These are phyloP conservation scores for Nothomitra cinnamomea DNA, from an alignment of 2,329 filamentous ascomycete genomes.

Conservation along the genomic window DNA sequence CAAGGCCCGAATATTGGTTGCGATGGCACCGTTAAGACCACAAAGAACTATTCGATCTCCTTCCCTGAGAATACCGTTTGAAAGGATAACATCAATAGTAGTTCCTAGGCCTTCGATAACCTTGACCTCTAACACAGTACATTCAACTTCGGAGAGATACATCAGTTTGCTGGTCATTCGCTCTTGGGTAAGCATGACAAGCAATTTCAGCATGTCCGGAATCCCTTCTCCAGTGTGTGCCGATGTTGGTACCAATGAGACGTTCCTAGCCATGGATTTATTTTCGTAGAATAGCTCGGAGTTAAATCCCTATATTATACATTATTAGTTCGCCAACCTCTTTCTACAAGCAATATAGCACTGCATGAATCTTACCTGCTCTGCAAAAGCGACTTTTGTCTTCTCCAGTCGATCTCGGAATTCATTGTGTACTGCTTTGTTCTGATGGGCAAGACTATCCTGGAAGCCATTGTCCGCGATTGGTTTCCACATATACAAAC, in stretches of 20 bases:
- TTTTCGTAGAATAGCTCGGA: constrained; percentile 94
- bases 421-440: constrained; percentile 83
- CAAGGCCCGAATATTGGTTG: constrained; percentile 86
- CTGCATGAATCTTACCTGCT: constrained; percentile 30
- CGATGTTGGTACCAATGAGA: constrained; percentile 93
- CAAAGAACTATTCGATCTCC: constrained; percentile 90
- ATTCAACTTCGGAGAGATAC: constrained; percentile 96
- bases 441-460: constrained; percentile 78
- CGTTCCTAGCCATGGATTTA: constrained; percentile 85
- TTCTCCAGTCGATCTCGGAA: constrained; percentile 79
- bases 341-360: too few species aligned
- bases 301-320: constrained; percentile 61
- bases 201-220: constrained; percentile 94
- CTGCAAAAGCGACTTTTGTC: constrained; percentile 85
- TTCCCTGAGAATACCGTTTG: constrained; percentile 86
- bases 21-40: constrained; percentile 90
- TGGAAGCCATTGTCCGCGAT: constrained; percentile 97
- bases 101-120: constrained; percentile 97
- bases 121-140: constrained; percentile 96
- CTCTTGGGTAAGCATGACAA: constrained; percentile 83
- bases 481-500: constrained; percentile 97
- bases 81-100: constrained; percentile 92
- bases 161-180: constrained; percentile 94
- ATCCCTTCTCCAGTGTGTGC: constrained; percentile 99
- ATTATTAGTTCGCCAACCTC: not conserved